Conservation (phyloP, 2,329 filamentous ascomycete species). For the Stachybotrys chartarum region DNA sequence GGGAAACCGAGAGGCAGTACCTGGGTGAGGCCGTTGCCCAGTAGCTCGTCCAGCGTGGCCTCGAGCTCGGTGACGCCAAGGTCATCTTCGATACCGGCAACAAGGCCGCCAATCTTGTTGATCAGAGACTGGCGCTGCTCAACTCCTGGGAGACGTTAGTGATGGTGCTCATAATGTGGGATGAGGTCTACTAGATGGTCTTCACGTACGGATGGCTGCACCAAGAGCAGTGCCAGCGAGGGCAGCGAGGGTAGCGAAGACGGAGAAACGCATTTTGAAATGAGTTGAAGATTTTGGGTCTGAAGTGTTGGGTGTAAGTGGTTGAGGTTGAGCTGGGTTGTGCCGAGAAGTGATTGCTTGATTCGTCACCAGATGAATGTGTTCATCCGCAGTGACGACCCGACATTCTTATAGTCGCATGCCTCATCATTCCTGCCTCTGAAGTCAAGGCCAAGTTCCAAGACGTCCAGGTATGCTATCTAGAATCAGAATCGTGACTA, state of each 20-base stretch:
- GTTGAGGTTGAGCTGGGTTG: no score
- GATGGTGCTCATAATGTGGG: neutral
- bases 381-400: neutral
- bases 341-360: no score
- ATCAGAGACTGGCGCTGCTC: neutral
- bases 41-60: neutral
- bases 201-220: neutral
- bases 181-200: no score
- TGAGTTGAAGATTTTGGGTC: neutral
- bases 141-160: neutral
- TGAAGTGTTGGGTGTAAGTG: no score
- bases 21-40: neutral
- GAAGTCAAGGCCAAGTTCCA: neutral
- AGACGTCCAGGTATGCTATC: neutral
- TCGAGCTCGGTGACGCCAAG: neutral
- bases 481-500: neutral
- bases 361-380: neutral
- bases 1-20: neutral
- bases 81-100: neutral
- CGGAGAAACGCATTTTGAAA: constrained; percentile 14
- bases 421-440: neutral
- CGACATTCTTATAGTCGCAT: neutral
- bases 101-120: neutral
- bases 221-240: neutral
- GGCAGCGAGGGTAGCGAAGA: constrained; percentile 1